Evolutionary conservation across 2,329 filamentous ascomycete species (phyloP).

Genomic region (Escovopsis sp.): DNA sequence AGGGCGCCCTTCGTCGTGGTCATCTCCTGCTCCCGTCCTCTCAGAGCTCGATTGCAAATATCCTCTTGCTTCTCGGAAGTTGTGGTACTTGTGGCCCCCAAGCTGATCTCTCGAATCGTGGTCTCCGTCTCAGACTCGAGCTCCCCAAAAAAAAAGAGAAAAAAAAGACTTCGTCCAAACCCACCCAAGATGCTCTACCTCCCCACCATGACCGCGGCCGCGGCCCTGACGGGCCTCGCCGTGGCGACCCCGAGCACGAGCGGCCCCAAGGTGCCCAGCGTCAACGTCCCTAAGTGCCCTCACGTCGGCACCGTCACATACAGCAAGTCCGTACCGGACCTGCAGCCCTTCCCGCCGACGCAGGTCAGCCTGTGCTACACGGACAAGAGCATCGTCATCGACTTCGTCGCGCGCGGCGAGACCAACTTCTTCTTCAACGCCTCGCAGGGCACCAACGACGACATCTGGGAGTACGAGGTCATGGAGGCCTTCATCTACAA

Average conservation of each 20-base stretch:
- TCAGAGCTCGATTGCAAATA: too few relatives aligned
- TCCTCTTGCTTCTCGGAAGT: too few relatives aligned
- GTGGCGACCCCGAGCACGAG: neutral
- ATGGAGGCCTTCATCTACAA: constrained; percentile 35
- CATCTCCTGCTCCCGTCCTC: too few relatives aligned
- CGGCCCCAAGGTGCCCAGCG: constrained; percentile 9
- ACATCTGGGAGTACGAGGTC: constrained; percentile 34
- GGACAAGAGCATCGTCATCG: constrained; percentile 22
- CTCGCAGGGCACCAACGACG: constrained; percentile 27
- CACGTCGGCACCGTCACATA: constrained; percentile 21
- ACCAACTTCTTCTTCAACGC: constrained; percentile 31
- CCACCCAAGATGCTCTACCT: constrained; percentile 1
- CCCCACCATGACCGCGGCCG: constrained; percentile 2
- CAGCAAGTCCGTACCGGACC: constrained; percentile 27
- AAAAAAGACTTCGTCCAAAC: neutral
- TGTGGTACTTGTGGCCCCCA: too few relatives aligned
- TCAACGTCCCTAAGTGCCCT: constrained; percentile 26
- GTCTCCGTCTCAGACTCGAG: too few relatives aligned
- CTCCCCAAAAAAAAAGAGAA: neutral
- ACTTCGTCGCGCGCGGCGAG: constrained; percentile 31
- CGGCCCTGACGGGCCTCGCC: constrained; percentile 1
- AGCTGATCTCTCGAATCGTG: too few relatives aligned
- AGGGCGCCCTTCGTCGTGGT: too few relatives aligned
- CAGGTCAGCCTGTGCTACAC: constrained; percentile 33
- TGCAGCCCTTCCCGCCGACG: constrained; percentile 26